Evolutionary conservation across 331 rosid species (phyloP), one percentile per base, ranked within the genome.

Genomic region (Malus hybrid): DNA sequence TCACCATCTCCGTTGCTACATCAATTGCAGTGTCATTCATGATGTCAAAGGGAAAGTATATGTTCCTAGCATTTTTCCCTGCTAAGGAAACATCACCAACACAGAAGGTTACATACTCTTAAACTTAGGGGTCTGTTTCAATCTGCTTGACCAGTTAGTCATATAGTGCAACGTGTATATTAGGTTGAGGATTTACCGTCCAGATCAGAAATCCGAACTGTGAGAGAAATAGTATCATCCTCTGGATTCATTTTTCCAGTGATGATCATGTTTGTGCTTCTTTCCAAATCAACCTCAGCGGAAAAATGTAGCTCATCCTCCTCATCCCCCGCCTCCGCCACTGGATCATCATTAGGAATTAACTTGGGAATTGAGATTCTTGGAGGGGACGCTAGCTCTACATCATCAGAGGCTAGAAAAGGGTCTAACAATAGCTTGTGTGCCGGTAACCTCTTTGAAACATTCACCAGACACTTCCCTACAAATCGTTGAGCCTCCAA

Each of bases 1-100:
- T 83, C 15, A 93, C 97, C 98, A 93, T 93, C 87, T 93, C 97
- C 12, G 75, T 73, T 0, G 97, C 96, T 39, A 93, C 98, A 50
- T 84, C 90, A 61, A 86, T 82, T 1, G 98, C 83, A 4, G 93
- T 93, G 84, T 93, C 98, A 10, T 85, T 85, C 64, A 78, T 73
- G 10, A 83, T 87, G 84, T 93, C 96, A 46, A 88, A 93, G 15
- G 93, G 86, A 82, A 93, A 91, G 86, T 82, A 85, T 59, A 93
- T 74, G 54, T 90, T 91, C 72, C 91, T 88, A 2, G 78, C 68
- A 10, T 72, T 31, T 32, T 83, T 81, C 55, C 91, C 97, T 91
- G 81, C 14, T 18, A 61, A 46, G 10, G 46, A 42, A 10, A 56
- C 54, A 28, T 42, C 46, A 74, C n/a, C 22, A 65, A 31, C 9